Evolutionary conservation across 2,329 filamentous ascomycete species (phyloP), one percentile per base, ranked within the genome.

Genomic region (Pseudocercospora ulei): DNA sequence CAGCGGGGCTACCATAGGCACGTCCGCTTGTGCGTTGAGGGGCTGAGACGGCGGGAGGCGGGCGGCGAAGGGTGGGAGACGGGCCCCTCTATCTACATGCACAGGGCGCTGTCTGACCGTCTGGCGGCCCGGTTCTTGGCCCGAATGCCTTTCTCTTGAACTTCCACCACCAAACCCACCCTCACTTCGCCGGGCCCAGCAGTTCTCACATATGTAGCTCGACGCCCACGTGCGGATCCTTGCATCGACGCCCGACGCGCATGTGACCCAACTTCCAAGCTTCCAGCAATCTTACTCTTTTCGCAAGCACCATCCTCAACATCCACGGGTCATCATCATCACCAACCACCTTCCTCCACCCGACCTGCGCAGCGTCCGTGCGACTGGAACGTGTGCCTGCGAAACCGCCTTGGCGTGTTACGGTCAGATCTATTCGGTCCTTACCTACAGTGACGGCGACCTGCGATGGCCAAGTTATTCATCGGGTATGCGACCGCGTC

Each of bases 381-480:
- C 29, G 43, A 12, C 19, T 41, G 19, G 35, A 39, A 29, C 35
- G 30, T 30, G 40, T 16, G n/a, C n/a, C n/a, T n/a, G 25, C 27
- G 14, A 35, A 26, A 28, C 39, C 31, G 34, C 37, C 23, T 19
- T 29, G 36, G 26, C 24, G 33, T 31, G 22, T 25, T 22, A 37
- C 34, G 29, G 35, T 28, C 33, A 40, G 38, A 39, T 48, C 42
- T 41, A 52, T 53, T 47, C 55, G 43, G 53, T 57, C 55, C 43
- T 53, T 56, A 58, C 55, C 50, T 48, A 26, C 27, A 47, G 44
- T 44, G 43, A 53, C 29, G 29, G 22, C 46, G 37, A 46, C 42
- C 38, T 36, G 46, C 63, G 49, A 94, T 94, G 87, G 80, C 86
- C 44, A 95, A 95, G 67, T 75, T 95, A 56, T 95, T 95, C 63